Evolutionary conservation across 176 grass and related monocot genomes (phyloP).

Genomic region (Secale cereale): DNA sequence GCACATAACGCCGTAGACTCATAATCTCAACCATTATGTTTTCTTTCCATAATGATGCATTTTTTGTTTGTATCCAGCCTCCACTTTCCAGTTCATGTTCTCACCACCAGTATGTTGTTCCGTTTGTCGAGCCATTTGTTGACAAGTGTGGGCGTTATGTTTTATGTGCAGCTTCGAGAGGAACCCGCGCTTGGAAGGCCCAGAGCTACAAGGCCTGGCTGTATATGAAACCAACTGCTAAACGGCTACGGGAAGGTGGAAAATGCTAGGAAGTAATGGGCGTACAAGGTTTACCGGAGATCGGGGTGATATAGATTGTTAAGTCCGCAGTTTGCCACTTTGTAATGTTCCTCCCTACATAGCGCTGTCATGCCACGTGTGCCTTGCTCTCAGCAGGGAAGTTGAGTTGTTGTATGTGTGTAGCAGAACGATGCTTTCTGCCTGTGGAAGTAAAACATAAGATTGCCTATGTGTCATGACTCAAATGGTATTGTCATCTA

Average conservation of each 20-base stretch:
- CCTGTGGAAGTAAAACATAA: conserved; percentile 32
- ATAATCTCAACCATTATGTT: background rate
- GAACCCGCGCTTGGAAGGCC: conserved; percentile 91
- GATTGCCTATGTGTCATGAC: conserved; percentile 27
- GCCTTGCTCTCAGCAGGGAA: conserved; percentile 31
- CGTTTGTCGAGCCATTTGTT: background rate
- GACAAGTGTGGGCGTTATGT: background rate
- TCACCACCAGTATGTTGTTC: background rate
- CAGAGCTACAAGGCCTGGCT: conserved; percentile 85
- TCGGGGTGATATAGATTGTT: conserved; percentile 43
- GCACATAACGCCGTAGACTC: background rate
- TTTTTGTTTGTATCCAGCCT: background rate
- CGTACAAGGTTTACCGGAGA: conserved; percentile 36
- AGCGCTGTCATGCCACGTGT: conserved; percentile 34
- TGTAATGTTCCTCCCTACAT: conserved; percentile 39
- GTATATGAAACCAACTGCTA: conserved; percentile 97
- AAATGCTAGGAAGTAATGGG: conserved; percentile 38
- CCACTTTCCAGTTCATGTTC: background rate
- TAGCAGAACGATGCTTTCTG: conserved; percentile 38
- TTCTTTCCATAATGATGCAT: background rate
- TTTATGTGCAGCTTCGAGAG: conserved; percentile 72
- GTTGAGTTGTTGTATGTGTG: conserved; percentile 31
- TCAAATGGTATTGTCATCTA: conserved; percentile 19
- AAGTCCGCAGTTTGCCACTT: conserved; percentile 24
- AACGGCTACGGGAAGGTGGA: conserved; percentile 17